These are phyloP conservation scores for Phellopilus nigrolimitatus DNA, from an alignment of 1,284 basidiomycete species.

Conservation along the genomic window DNA sequence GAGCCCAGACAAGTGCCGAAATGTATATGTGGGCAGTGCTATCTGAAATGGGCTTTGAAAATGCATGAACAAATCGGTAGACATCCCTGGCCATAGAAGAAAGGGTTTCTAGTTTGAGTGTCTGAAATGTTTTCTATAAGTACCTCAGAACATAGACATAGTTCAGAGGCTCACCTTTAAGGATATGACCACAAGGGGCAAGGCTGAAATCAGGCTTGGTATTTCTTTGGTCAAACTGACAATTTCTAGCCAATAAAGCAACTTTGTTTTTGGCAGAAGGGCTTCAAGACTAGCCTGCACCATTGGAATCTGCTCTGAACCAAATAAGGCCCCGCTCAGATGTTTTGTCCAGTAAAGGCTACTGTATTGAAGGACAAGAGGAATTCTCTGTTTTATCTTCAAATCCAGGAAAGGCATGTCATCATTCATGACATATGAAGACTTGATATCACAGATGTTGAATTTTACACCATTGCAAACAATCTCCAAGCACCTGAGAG, in stretches of 20 bases:
- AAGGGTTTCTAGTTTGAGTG: background rate
- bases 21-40: background rate
- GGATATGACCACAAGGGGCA: background rate
- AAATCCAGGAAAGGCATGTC: slow-evolving; percentile 21
- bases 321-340: slow-evolving; percentile 12
- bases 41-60: background rate
- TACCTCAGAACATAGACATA: background rate
- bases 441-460: slow-evolving; percentile 29
- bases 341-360: slow-evolving; percentile 27
- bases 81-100: background rate
- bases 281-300: background rate
- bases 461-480: slow-evolving; percentile 26
- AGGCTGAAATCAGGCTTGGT: background rate
- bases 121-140: background rate
- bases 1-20: background rate
- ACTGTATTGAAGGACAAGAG: slow-evolving; percentile 24
- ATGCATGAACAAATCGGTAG: background rate
- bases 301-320: background rate
- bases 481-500: slow-evolving; percentile 7
- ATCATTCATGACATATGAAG: slow-evolving; percentile 26
- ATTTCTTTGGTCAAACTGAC: background rate
- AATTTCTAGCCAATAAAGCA: background rate
- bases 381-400: slow-evolving; percentile 21
- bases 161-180: background rate
- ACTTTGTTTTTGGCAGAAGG: background rate